A percentile compares a stretch with the other conserved stretches of the same genome.
These are phyloP conservation scores for Aureobasidium leucospermi DNA, from an alignment of 2,329 filamentous ascomycete genomes.

Conservation along the genomic window DNA sequence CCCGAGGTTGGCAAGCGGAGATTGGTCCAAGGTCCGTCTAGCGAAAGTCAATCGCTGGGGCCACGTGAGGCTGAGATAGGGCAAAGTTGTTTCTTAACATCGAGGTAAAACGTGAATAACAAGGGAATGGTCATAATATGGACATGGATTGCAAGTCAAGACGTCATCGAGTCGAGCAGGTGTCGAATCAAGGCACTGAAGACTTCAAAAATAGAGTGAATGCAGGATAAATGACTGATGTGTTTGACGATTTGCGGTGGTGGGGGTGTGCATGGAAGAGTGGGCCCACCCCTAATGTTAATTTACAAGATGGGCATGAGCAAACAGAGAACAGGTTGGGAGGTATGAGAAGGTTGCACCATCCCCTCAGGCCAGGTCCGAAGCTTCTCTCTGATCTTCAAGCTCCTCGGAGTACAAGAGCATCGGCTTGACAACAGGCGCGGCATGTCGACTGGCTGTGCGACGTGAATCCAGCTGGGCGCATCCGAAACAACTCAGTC, in stretches of 20 bases:
- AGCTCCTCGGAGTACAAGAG: neutral
- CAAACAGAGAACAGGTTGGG: neutral
- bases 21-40: neutral
- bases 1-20: neutral
- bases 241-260: neutral
- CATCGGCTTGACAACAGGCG: neutral
- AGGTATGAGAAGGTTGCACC: neutral
- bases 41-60: conserved; percentile 2
- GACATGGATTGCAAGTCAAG: neutral
- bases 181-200: too few relatives aligned
- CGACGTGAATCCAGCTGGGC: neutral
- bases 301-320: neutral
- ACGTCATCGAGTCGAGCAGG: neutral
- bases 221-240: neutral
- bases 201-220: neutral
- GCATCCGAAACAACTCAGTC: neutral
- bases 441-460: neutral
- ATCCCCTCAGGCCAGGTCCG: neutral
- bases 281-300: conserved; percentile 2
- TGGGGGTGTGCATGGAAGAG: neutral
- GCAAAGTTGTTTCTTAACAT: neutral
- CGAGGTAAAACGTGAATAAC: neutral
- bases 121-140: neutral
- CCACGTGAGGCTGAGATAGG: neutral
- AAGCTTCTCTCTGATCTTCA: neutral